Percentiles rank a stretch among this genome's conserved stretches.
Conservation (phyloP, 2,329 filamentous ascomycete species). For the Trichoderma aggressivum region DNA sequence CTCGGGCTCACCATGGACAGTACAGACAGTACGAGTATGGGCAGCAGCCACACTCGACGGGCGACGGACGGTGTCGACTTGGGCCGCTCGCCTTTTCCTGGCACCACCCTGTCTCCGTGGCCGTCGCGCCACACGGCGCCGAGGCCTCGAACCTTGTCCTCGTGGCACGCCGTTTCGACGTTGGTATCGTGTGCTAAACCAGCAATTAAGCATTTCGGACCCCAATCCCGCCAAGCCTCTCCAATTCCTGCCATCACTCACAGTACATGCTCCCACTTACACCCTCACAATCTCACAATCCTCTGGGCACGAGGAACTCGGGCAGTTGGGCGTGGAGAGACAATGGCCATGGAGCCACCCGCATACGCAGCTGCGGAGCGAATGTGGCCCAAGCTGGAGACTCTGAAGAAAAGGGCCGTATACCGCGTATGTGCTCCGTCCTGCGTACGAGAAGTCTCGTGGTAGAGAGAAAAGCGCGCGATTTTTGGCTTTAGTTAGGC, state of each 20-base stretch:
- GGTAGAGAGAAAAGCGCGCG: slow-evolving; percentile 8
- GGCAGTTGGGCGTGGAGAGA: background rate
- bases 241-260: slow-evolving; percentile 3
- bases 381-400: slow-evolving; percentile 16
- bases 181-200: background rate
- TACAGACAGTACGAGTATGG: background rate
- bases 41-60: slow-evolving; percentile 7
- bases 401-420: slow-evolving; percentile 16
- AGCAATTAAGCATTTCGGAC: background rate
- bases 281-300: background rate
- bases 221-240: background rate
- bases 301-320: background rate
- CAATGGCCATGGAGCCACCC: slow-evolving; percentile 5
- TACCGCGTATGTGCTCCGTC: slow-evolving; percentile 2
- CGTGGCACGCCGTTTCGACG: slow-evolving; percentile 16
- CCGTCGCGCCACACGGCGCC: slow-evolving; percentile 17
- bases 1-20: slow-evolving; percentile 11
- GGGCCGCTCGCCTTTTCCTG: background rate
- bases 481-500: slow-evolving; percentile 11
- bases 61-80: background rate
- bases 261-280: slow-evolving; percentile 9
- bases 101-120: background rate
- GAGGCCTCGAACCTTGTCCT: slow-evolving; percentile 14
- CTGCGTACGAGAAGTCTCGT: background rate
- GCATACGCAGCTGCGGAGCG: slow-evolving; percentile 15